Percentiles rank a stretch among this genome's conserved stretches.
phyloP scores from a whole-genome alignment of 495 filamentous ascomycete species.

The Aspergillus bertholletiae region DNA sequence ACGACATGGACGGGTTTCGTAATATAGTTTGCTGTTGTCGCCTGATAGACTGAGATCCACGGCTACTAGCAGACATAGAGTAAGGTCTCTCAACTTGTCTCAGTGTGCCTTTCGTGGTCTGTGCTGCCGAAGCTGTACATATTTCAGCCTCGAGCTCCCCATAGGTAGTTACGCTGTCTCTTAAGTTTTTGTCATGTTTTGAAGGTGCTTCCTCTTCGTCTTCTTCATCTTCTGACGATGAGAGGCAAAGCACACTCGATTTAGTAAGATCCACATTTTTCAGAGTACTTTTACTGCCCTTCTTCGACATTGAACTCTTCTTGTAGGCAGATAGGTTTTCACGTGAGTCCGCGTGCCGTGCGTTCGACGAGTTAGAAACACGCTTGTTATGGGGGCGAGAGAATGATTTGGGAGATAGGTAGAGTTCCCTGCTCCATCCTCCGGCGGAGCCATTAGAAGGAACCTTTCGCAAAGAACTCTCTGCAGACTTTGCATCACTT shows the following conservation, averaged over 20 bases:
- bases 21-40: conserved; percentile 10
- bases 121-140: conserved; percentile 38
- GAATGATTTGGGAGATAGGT: conserved; percentile 18
- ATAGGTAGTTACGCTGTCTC: conserved; percentile 39
- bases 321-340: conserved; percentile 6
- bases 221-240: conserved; percentile 54
- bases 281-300: conserved; percentile 42
- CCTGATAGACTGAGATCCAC: conserved; percentile 22
- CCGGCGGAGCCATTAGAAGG: conserved; percentile 19
- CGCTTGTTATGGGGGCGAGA: conserved; percentile 5
- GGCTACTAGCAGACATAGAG: conserved; percentile 29
- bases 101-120: conserved; percentile 26
- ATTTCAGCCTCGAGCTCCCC: conserved; percentile 40
- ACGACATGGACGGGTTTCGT: conserved; percentile 24
- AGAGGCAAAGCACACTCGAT: conserved; percentile 53
- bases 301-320: conserved; percentile 32
- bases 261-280: conserved; percentile 45
- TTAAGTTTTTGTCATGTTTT: conserved; percentile 9
- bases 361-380: conserved; percentile 10
- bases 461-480: conserved; percentile 12
- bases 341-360: conserved; percentile 16
- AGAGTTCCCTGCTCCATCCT: conserved; percentile 18
- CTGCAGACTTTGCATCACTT: conserved; percentile 19
- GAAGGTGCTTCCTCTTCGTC: conserved; percentile 18
- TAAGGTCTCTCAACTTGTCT: conserved; percentile 27